Evolutionary conservation across 352 stramenopile species (phyloP).

Genomic region (Pythium aristosporum): DNA sequence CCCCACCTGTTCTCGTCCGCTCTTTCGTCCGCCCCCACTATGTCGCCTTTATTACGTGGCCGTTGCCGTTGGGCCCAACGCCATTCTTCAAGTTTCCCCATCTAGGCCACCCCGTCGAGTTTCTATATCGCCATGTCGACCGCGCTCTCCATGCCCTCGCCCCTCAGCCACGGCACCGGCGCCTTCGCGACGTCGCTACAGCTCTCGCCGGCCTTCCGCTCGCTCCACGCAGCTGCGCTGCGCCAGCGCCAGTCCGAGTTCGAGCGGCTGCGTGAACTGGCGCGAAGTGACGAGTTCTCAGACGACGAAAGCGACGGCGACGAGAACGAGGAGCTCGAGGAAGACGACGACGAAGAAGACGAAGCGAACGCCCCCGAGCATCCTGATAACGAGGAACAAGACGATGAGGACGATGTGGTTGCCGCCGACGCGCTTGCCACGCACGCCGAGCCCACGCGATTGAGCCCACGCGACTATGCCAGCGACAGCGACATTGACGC

Average conservation of each 20-base stretch:
- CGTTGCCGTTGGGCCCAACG: conserved; percentile 14
- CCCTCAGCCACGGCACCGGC: conserved; percentile 18
- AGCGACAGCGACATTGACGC: conserved; percentile 38
- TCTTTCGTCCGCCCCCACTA: neutral
- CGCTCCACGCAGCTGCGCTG: conserved; percentile 40
- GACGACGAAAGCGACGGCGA: conserved; percentile 80
- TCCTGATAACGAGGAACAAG: conserved; percentile 1
- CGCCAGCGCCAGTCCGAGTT: conserved; percentile 52
- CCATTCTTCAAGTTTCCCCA: conserved; percentile 32
- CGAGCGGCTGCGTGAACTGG: conserved; percentile 66
- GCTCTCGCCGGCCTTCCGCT: conserved; percentile 59
- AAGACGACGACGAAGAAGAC: conserved; percentile 25
- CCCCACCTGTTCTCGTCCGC: neutral
- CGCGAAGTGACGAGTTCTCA: conserved; percentile 77
- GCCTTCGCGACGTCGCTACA: conserved; percentile 34
- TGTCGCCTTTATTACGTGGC: neutral
- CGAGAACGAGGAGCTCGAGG: conserved; percentile 47
- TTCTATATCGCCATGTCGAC: conserved; percentile 37
- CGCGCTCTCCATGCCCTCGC: conserved; percentile 56
- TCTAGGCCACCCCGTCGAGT: neutral
- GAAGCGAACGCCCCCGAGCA: conserved; percentile 10
- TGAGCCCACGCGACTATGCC: conserved; percentile 7
- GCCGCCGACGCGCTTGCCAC: neutral
- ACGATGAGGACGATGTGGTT: neutral
- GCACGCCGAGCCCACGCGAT: neutral